phyloP scores from a whole-genome alignment of 2,329 filamentous ascomycete genomes.

The Fusarium miscanthi region DNA sequence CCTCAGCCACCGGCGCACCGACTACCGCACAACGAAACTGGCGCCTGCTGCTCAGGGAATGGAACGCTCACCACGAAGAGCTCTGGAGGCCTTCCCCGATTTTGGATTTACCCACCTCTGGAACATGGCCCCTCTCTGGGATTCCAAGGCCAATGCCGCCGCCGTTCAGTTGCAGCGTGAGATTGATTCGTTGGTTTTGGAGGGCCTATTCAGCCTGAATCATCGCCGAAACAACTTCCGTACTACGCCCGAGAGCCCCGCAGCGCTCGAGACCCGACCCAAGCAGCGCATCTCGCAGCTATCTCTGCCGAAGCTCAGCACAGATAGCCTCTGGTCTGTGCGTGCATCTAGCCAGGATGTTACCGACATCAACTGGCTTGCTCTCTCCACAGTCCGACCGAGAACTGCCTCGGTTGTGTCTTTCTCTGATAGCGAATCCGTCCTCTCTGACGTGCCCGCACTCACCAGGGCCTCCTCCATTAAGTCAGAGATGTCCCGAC shows the following conservation, averaged over 20 bases:
- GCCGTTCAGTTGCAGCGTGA: conserved; percentile 33
- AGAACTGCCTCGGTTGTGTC: conserved; percentile 38
- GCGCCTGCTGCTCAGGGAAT: conserved; percentile 40
- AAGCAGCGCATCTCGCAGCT: conserved; percentile 48
- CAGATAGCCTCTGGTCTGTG: conserved; percentile 52
- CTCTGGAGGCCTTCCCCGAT: conserved; percentile 35
- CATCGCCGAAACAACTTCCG: conserved; percentile 44
- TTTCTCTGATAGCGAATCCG: conserved; percentile 27
- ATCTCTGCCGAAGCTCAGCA: conserved; percentile 47
- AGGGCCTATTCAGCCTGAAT: conserved; percentile 44
- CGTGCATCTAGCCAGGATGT: conserved; percentile 27
- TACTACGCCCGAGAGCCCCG: conserved; percentile 41
- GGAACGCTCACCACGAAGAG: conserved; percentile 33
- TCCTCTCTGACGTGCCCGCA: conserved; percentile 14
- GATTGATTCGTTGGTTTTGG: conserved; percentile 36
- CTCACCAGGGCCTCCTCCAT: conserved; percentile 40
- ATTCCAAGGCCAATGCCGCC: conserved; percentile 34
- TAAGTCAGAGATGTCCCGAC: conserved; percentile 33
- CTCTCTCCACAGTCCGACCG: conserved; percentile 36
- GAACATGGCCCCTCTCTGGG: conserved; percentile 45
- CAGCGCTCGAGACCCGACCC: conserved; percentile 47
- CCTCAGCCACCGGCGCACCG: conserved; percentile 41
- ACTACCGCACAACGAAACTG: conserved; percentile 40
- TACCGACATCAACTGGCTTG: conserved; percentile 39
- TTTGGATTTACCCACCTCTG: conserved; percentile 40